Percentiles rank a stretch among this genome's conserved stretches.
These are phyloP conservation scores for Pythium phragmiticola DNA, from an alignment of 352 stramenopile genomes.

Conservation along the genomic window DNA sequence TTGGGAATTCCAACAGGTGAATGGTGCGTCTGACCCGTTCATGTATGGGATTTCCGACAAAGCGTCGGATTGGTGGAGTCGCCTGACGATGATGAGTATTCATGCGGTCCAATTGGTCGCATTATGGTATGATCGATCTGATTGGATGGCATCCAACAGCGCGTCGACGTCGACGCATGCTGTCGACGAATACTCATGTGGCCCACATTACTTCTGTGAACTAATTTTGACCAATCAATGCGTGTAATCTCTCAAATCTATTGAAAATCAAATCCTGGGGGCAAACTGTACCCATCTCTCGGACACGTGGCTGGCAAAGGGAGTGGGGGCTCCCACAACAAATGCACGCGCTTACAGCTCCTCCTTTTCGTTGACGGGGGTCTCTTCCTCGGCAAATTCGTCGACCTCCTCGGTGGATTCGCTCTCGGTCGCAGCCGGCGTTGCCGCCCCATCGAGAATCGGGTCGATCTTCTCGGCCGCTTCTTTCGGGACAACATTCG, in stretches of 20 bases:
- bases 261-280: conserved; percentile 17
- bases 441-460: conserved; percentile 18
- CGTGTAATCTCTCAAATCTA: conserved; percentile 17
- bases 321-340: too few species aligned
- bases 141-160: neutral
- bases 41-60: neutral
- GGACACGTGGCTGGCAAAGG: neutral
- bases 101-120: neutral
- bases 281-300: conserved; percentile 12
- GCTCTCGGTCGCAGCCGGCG: conserved; percentile 27
- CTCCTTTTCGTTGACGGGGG: conserved; percentile 21
- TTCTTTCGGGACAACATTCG: conserved; percentile 54
- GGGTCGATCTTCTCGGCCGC: conserved; percentile 27
- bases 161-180: neutral
- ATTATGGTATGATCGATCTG: neutral
- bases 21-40: too few species aligned
- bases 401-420: conserved; percentile 32
- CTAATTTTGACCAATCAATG: conserved; percentile 2
- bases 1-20: too few species aligned
- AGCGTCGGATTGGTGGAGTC: neutral
- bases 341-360: conserved; percentile 22
- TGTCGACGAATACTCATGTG: neutral
- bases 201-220: neutral
- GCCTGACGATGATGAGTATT: neutral
- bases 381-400: conserved; percentile 51